These are phyloP conservation scores for Osmanthus fragrans DNA, from an alignment of 257 asterid species.

Conservation along the genomic window DNA sequence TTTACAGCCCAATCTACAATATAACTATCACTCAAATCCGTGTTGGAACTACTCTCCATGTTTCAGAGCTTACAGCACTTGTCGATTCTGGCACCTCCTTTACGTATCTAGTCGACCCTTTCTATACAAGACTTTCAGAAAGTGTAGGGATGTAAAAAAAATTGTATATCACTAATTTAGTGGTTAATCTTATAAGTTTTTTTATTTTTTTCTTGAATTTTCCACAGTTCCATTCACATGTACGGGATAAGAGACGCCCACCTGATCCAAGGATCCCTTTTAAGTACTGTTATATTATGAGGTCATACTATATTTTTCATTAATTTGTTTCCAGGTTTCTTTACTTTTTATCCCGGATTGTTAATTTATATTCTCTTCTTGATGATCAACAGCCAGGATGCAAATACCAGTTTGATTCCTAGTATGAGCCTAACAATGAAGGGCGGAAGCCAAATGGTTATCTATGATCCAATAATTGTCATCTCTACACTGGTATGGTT, in stretches of 20 bases:
- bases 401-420: conserved; percentile 71
- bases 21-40: conserved; percentile 62
- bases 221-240: conserved; percentile 61
- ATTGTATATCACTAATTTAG: background rate
- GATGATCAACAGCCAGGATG: conserved; percentile 52
- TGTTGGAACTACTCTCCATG: conserved; percentile 55
- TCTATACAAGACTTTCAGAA: conserved; percentile 54
- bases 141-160: conserved; percentile 48
- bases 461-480: conserved; percentile 71
- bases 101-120: conserved; percentile 71
- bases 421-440: conserved; percentile 64
- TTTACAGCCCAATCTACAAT: conserved; percentile 69
- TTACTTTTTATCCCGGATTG: background rate
- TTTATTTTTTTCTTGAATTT: background rate
- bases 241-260: conserved; percentile 48
- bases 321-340: conserved; percentile 12
- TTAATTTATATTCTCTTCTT: conserved; percentile 7
- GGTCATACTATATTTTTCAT: conserved; percentile 40
- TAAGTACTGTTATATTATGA: conserved; percentile 75
- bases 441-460: conserved; percentile 68
- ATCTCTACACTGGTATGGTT: conserved; percentile 60
- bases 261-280: conserved; percentile 78
- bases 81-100: conserved; percentile 91
- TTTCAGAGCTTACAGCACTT: conserved; percentile 63
- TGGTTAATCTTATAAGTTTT: conserved; percentile 20